These are phyloP conservation scores for Phylloboletellus chloephorus DNA, from an alignment of 1,284 basidiomycete genomes.

Conservation along the genomic window DNA sequence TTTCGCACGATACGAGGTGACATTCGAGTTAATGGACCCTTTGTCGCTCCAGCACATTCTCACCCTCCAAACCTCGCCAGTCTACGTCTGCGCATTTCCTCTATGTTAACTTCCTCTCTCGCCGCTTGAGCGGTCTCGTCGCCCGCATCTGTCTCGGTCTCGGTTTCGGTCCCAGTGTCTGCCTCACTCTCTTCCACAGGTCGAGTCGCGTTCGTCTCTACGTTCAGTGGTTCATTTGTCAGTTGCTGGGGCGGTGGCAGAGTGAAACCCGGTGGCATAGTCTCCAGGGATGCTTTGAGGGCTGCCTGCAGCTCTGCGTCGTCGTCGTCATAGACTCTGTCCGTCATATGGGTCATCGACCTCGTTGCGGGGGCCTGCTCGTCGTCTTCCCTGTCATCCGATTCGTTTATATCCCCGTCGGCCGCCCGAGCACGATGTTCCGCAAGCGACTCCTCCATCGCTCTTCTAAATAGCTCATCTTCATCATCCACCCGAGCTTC, in stretches of 20 bases:
- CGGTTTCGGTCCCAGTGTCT: constrained; percentile 18
- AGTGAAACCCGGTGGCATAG: constrained; percentile 51
- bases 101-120: constrained; percentile 47
- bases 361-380: constrained; percentile 1
- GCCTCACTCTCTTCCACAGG: constrained; percentile 10
- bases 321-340: constrained; percentile 75
- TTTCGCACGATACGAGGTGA: background rate
- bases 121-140: constrained; percentile 18
- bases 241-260: constrained; percentile 32
- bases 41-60: constrained; percentile 4
- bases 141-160: constrained; percentile 22
- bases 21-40: background rate
- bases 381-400: constrained; percentile 32
- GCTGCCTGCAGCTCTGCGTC: constrained; percentile 84
- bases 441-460: constrained; percentile 57
- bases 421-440: constrained; percentile 22
- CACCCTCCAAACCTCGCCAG: constrained; percentile 69
- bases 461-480: constrained; percentile 54
- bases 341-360: constrained; percentile 8
- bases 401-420: constrained; percentile 15
- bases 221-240: constrained; percentile 8
- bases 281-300: constrained; percentile 74
- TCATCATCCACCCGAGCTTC: constrained; percentile 43
- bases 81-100: constrained; percentile 73
- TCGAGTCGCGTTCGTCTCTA: constrained; percentile 15